A percentile compares a stretch with the other conserved stretches of the same genome.
phyloP scores from a whole-genome alignment of 148 eudicot species.

The Chenopodium quinoa region DNA sequence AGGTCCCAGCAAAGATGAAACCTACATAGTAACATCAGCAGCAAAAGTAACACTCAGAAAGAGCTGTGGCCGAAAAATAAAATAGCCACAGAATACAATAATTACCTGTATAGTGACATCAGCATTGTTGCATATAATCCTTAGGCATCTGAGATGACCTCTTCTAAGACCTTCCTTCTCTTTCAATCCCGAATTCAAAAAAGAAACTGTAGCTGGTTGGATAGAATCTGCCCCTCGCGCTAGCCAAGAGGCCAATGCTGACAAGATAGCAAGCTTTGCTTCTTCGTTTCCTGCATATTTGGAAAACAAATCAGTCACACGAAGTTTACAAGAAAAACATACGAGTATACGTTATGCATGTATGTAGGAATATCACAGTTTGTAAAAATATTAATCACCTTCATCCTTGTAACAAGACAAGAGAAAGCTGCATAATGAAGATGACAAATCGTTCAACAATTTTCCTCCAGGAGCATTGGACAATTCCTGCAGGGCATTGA shows the following conservation, averaged over 20 bases:
- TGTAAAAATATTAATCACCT: constrained; percentile 35
- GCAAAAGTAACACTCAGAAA: not conserved
- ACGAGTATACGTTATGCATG: not conserved
- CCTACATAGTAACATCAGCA: constrained; percentile 33
- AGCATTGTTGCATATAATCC: constrained; percentile 59
- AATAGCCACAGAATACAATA: not conserved
- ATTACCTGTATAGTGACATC: constrained; percentile 63
- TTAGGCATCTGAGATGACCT: constrained; percentile 82
- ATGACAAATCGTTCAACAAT: constrained; percentile 53
- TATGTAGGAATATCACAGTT: not conserved
- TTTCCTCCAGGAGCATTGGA: constrained; percentile 83
- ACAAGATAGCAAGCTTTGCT: constrained; percentile 76
- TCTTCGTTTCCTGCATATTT: constrained; percentile 84
- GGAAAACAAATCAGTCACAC: not conserved
- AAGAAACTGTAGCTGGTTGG: constrained; percentile 55
- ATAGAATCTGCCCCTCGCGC: constrained; percentile 55
- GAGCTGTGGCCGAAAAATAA: not conserved
- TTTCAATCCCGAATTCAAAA: constrained; percentile 72
- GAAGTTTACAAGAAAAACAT: not conserved
- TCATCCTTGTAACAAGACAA: constrained; percentile 88
- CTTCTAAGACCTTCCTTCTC: constrained; percentile 92
- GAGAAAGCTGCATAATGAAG: constrained; percentile 58
- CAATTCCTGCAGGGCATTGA: constrained; percentile 73
- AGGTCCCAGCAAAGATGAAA: constrained; percentile 68
- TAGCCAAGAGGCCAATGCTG: constrained; percentile 79